Percentiles rank a stretch among this genome's conserved stretches.
These are phyloP conservation scores for Pleurostoma richardsiae DNA, from an alignment of 2,329 filamentous ascomycete genomes.

Conservation along the genomic window DNA sequence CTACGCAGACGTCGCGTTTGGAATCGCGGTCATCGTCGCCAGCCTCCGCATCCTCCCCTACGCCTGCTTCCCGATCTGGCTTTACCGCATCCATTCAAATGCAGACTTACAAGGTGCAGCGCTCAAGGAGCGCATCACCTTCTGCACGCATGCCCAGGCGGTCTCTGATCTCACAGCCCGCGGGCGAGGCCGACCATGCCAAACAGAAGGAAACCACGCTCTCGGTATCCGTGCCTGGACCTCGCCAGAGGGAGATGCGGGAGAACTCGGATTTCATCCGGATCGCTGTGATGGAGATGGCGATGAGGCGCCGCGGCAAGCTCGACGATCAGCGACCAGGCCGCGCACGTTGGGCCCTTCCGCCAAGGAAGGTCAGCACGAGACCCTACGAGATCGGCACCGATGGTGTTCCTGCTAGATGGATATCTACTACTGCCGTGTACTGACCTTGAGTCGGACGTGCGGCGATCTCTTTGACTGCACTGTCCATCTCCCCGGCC, in stretches of 20 bases:
- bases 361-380: conserved; percentile 51
- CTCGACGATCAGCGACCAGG: conserved; percentile 62
- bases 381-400: conserved; percentile 51
- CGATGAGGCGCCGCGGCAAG: conserved; percentile 63
- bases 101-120: conserved; percentile 63
- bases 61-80: conserved; percentile 16
- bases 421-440: conserved; percentile 29
- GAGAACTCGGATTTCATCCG: conserved; percentile 69
- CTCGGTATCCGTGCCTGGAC: conserved; percentile 33
- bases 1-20: conserved; percentile 45
- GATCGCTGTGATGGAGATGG: conserved; percentile 67
- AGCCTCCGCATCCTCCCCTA: not conserved
- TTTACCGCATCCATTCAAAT: conserved; percentile 67
- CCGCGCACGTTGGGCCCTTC: conserved; percentile 62
- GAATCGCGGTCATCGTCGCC: conserved; percentile 27
- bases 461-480: too few species aligned
- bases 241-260: conserved; percentile 61
- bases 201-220: conserved; percentile 17
- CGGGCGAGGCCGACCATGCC: conserved; percentile 14
- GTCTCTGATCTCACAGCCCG: conserved; percentile 12
- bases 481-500: too few species aligned
- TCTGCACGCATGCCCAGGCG: conserved; percentile 13
- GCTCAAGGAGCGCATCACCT: conserved; percentile 33
- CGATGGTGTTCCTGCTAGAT: conserved; percentile 55
- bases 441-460: too few species aligned